Evolutionary conservation across 1,139 yeast genomes (phyloP).

Genomic region (Yamadazyma epiphylla): DNA sequence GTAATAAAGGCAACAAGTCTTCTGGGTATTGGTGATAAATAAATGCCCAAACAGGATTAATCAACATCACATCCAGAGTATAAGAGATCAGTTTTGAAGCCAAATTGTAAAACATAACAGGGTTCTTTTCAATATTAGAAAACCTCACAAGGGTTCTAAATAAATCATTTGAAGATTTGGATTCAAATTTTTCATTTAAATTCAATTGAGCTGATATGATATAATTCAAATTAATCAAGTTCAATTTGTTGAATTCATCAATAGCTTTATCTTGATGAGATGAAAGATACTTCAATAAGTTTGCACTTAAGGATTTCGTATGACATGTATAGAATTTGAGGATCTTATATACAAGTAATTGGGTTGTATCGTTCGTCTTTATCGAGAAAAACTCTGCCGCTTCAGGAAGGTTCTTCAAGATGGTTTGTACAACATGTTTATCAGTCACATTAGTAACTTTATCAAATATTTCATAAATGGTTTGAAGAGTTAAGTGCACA

Average conservation of each 20-base stretch:
- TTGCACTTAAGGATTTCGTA: background rate
- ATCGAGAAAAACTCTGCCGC: constrained; percentile 9
- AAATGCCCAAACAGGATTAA: constrained; percentile 11
- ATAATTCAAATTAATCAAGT: constrained; percentile 10
- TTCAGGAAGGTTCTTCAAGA: constrained; percentile 10
- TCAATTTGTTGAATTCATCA: constrained; percentile 6
- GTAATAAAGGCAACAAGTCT: constrained; percentile 54
- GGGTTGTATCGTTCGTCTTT: constrained; percentile 3
- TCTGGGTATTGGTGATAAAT: constrained; percentile 8
- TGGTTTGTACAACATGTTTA: constrained; percentile 8
- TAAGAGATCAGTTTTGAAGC: constrained; percentile 7
- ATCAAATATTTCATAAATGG: constrained; percentile 47
- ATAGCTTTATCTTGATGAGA: constrained; percentile 7
- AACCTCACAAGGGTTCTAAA: constrained; percentile 59
- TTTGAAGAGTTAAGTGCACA: constrained; percentile 15
- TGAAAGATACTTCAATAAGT: constrained; percentile 5
- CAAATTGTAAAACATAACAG: constrained; percentile 26
- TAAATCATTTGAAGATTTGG: constrained; percentile 33
- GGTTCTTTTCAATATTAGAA: constrained; percentile 18
- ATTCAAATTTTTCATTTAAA: constrained; percentile 29
- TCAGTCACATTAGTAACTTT: constrained; percentile 41
- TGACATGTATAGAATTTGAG: constrained; percentile 5
- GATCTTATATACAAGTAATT: constrained; percentile 7
- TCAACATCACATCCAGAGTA: constrained; percentile 7
- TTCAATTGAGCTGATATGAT: constrained; percentile 32